Conservation (phyloP, 1,139 yeast species). For the Suhomyces bolitotheri region DNA sequence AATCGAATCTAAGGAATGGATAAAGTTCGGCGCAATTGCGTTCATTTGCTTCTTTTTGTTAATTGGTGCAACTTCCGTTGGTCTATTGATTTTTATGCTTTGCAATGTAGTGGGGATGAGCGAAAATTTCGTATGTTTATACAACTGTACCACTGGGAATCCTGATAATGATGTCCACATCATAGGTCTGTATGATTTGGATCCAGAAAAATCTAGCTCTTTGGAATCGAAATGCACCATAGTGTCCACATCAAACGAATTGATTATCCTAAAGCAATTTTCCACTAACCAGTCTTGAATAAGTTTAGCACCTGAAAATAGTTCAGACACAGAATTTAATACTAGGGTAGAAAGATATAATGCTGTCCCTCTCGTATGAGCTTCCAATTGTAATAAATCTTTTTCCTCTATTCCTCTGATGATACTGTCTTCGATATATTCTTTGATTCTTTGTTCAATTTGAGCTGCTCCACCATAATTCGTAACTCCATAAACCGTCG, state of each 20-base stretch:
- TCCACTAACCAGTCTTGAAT: slow-evolving; percentile 42
- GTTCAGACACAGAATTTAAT: slow-evolving; percentile 33
- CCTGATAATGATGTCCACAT: slow-evolving; percentile 48
- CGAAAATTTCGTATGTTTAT: slow-evolving; percentile 23
- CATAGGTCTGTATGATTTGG: slow-evolving; percentile 31
- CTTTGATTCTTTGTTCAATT: slow-evolving; percentile 29
- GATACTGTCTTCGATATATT: slow-evolving; percentile 17
- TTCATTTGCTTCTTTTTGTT: slow-evolving; percentile 35
- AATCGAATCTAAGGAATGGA: slow-evolving; percentile 45
- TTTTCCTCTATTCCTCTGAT: background rate
- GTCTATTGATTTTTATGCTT: slow-evolving; percentile 21
- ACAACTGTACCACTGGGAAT: slow-evolving; percentile 44
- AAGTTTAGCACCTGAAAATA: slow-evolving; percentile 36
- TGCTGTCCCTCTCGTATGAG: slow-evolving; percentile 15
- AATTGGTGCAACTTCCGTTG: slow-evolving; percentile 24
- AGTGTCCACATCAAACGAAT: slow-evolving; percentile 27
- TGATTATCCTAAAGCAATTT: slow-evolving; percentile 32
- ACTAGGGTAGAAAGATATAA: slow-evolving; percentile 31
- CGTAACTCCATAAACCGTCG: slow-evolving; percentile 51
- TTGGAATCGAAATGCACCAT: slow-evolving; percentile 14
- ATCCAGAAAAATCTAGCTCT: slow-evolving; percentile 20
- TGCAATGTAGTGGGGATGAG: slow-evolving; percentile 30
- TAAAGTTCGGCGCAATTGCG: slow-evolving; percentile 48
- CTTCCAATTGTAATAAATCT: background rate
- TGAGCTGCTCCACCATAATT: slow-evolving; percentile 38